Base-by-base conservation (phyloP, 306 rosid genomes). In the Pueraria montana region DNA sequence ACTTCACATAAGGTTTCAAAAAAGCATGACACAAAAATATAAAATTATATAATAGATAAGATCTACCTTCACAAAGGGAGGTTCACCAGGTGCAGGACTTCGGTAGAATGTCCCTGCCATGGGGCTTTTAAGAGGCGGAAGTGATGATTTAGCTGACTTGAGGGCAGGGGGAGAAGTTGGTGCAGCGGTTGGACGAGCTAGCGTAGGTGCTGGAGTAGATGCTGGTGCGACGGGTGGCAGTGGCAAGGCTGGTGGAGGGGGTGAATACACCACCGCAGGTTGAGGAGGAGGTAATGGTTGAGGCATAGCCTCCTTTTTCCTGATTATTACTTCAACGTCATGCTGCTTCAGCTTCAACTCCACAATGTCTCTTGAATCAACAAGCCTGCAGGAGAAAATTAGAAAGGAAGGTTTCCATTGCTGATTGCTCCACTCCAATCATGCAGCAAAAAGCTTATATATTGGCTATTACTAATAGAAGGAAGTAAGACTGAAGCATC, bases 41-140 rank as follows among this genome's bases (percentile, higher is more conserved):
- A 65, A 50, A 69, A 36, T 71, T 38, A 77, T 38, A 50, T 27
- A 63, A 45, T 43, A 84, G 72, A 71, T 74, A 34, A 12, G 40
- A 59, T 40, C 79, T 63, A 93, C 97, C 94, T 93, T 90, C 58
- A 93, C 96, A 89, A 91, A 90, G 68, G 93, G 64, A 74, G 96
- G 96, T 84, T 90, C 93, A 42, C 87, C 78, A 52, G 97, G 97
- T 76, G 4, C 94, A 72, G 97, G 84, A 85, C 91, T 81, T 78
- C 93, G 86, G 84, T 91, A 93, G 83, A 93, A 89, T 64, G 94
- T 93, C 79, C 97, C 96, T 53, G 97, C 94, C 94, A 93, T 91
- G 45, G 96, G 97, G 75, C 86, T 64, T 84, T 90, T 91, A 75
- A 90, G 86, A 82, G 93, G 86, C 2, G 91, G 92, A 84, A 38